Conservation (phyloP, 768 basidiomycete species). For the Candolleomyces efflorescens region DNA sequence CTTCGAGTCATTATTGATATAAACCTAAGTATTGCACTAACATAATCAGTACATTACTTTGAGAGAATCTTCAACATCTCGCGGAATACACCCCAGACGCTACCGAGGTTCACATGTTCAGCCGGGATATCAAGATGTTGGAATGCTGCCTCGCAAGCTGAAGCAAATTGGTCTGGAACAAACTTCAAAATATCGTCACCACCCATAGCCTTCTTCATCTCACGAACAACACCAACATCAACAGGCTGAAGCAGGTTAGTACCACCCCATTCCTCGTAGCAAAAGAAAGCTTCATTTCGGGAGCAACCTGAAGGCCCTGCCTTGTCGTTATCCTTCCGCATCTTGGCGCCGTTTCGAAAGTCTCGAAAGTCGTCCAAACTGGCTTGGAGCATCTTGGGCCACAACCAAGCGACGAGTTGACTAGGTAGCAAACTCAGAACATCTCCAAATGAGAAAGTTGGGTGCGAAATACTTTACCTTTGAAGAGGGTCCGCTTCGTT, state of each 20-base stretch:
- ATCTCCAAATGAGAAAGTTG: not conserved
- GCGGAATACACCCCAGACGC: conserved; percentile 15
- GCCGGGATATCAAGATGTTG: too few species aligned
- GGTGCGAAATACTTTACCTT: conserved; percentile 23
- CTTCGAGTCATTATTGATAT: too few species aligned
- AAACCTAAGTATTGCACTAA: too few species aligned
- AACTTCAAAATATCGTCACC: conserved; percentile 28
- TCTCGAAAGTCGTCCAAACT: conserved; percentile 16
- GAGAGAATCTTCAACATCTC: too few species aligned
- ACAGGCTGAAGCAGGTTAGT: conserved; percentile 23
- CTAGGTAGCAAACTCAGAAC: conserved; percentile 9
- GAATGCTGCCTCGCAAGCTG: conserved; percentile 16
- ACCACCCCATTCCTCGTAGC: conserved; percentile 21
- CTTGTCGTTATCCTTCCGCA: conserved; percentile 27
- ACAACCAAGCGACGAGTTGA: conserved; percentile 24
- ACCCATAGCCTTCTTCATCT: conserved; percentile 27
- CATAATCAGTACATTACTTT: too few species aligned
- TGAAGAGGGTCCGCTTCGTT: conserved; percentile 20
- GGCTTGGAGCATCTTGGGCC: conserved; percentile 22
- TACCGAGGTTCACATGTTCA: conserved; percentile 15
- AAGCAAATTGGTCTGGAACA: conserved; percentile 23
- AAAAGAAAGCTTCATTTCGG: conserved; percentile 24
- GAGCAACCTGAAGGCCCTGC: conserved; percentile 31
- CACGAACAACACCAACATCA: conserved; percentile 17
- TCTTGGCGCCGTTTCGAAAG: conserved; percentile 20